Base-by-base conservation (phyloP, 1,284 basidiomycete genomes). In the Cutaneotrichosporon curvatum region DNA sequence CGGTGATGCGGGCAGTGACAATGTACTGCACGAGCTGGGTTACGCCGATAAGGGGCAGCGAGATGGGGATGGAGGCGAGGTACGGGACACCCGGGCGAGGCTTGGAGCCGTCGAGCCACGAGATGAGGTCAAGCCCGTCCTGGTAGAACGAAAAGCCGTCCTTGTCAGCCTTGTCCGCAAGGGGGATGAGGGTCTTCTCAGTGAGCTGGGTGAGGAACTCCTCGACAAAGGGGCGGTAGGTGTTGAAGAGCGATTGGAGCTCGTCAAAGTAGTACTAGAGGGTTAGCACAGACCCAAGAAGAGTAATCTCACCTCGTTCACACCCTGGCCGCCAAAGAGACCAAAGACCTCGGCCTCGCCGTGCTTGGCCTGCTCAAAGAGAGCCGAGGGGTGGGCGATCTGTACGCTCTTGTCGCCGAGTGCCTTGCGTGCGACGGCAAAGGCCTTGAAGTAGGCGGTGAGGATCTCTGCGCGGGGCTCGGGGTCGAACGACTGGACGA, bases 241-340 rank as follows among this genome's bases (percentile, higher is more conserved):
- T 84, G 73, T 95, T 84, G 73, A 86, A 94, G 49, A 98, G 82
- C 37, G 76, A 76, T 74, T 95, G 87, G 18, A 98, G 81, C 75
- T 97, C 94, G 68, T 92, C 86, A 70, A 96, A 91, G 76, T 97
- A 97, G 55, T 94, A 86, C 72, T 73, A 38, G 35, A 8, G 18
- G 11, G 57, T 67, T 54, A 62, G 56, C 48, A 14, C n/a, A 19
- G 25, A 28, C 25, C 8, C 25, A 28, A 28, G 12, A 12, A 7
- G 12, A 28, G 25, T 12, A 10, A 18, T 70, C 74, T 65, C 55
- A 75, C 72, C 73, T 98, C 94, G 71, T 97, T 97, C 57, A 86
- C 89, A 58, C 94, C 94, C 72, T 98, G 94, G n/a, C 95, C 95
- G 54, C 94, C 94, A 63, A 98, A 98, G 48, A 98, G 77, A 47